Evolutionary conservation across 2,329 filamentous ascomycete species (phyloP).

Genomic region (Bisporella sp.): DNA sequence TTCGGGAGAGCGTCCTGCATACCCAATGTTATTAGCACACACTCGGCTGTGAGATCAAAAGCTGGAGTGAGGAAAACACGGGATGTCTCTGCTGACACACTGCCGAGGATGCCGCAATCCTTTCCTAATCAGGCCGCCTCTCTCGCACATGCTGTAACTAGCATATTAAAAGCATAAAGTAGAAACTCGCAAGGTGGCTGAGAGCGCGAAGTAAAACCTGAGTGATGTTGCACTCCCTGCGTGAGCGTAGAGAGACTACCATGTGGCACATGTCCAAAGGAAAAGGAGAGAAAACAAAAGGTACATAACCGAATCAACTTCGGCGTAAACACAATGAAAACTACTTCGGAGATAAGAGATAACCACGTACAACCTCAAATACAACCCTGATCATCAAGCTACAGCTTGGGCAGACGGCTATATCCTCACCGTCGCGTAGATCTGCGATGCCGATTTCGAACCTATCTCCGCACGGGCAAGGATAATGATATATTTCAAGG

Average conservation of each 20-base stretch:
- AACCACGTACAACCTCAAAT: slow-evolving; percentile 65
- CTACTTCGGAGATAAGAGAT: background rate
- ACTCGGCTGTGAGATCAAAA: background rate
- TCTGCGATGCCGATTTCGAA: slow-evolving; percentile 88
- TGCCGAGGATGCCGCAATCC: no score
- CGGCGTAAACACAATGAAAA: background rate
- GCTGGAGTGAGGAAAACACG: background rate
- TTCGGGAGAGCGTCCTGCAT: slow-evolving; percentile 44
- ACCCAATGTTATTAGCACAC: slow-evolving; percentile 4
- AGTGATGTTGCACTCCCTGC: no score
- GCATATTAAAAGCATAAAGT: no score
- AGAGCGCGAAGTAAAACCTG: no score
- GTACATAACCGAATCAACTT: background rate
- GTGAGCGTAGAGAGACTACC: no score
- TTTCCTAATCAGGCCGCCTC: no score
- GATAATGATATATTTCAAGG: slow-evolving; percentile 88
- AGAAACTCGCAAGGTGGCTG: no score
- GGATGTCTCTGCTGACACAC: no score
- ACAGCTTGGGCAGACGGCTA: slow-evolving; percentile 96
- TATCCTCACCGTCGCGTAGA: slow-evolving; percentile 80
- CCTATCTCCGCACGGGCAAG: slow-evolving; percentile 92
- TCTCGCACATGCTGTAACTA: no score
- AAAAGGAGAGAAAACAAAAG: no score
- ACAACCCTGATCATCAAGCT: slow-evolving; percentile 95
- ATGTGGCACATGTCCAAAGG: no score